Evolutionary conservation across 78 protist species (phyloP).

Genomic region (Dictyostelium firmibasis): DNA sequence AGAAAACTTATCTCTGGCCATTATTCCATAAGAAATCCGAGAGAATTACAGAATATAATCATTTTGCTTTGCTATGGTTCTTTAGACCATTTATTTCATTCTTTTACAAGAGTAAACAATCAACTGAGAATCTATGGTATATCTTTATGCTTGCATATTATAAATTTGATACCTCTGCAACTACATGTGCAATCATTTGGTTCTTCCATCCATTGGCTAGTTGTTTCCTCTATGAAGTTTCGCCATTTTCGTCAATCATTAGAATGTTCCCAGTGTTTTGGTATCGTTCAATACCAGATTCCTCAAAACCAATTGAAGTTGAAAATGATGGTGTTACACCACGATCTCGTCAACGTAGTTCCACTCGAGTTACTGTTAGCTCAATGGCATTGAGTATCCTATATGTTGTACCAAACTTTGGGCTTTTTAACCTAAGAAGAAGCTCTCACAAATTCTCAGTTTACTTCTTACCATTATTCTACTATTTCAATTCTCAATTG

Average conservation of each 20-base stretch:
- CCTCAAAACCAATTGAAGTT: not conserved
- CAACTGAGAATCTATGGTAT: not conserved
- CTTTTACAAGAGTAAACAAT: not conserved
- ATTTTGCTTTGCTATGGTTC: constrained; percentile 36
- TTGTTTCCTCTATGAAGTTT: constrained; percentile 27
- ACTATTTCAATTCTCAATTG: not conserved
- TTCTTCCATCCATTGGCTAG: constrained; percentile 55
- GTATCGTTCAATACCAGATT: not conserved
- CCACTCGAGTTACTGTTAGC: not conserved
- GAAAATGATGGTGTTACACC: not conserved
- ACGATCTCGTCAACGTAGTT: not conserved
- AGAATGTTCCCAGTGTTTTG: constrained; percentile 57
- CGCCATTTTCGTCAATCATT: not conserved
- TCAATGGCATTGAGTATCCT: constrained; percentile 16
- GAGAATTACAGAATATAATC: not conserved
- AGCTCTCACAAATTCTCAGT: not conserved
- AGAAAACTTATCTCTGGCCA: constrained; percentile 8
- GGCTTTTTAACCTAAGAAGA: not conserved
- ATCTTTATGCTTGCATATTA: not conserved
- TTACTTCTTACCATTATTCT: constrained; percentile 45
- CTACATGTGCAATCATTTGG: constrained; percentile 26
- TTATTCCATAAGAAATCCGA: constrained; percentile 19
- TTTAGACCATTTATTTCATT: constrained; percentile 39
- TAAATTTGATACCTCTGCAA: not conserved
- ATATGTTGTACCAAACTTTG: constrained; percentile 39